Conservation (phyloP, 495 filamentous ascomycete species). For the Friedmanniomyces simplex region DNA sequence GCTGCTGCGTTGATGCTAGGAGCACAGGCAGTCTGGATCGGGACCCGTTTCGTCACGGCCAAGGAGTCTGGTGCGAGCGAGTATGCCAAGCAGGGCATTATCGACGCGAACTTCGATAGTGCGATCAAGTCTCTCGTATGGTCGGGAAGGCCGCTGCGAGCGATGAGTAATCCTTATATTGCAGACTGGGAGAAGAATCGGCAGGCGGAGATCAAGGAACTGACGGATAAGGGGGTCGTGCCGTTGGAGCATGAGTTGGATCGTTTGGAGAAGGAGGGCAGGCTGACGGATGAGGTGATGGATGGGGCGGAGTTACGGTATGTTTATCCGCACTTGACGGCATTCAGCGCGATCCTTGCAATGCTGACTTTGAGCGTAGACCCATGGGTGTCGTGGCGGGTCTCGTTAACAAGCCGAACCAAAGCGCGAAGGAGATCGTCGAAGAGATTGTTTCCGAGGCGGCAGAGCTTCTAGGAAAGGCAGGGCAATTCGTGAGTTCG, state of each 20-base stretch:
- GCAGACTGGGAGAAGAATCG: constrained; percentile 56
- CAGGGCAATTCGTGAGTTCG: background rate
- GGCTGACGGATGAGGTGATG: constrained; percentile 75
- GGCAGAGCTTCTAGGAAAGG: background rate
- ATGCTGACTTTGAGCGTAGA: constrained; percentile 1
- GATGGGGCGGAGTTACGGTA: constrained; percentile 49
- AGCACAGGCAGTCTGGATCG: constrained; percentile 38
- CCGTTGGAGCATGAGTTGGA: constrained; percentile 74
- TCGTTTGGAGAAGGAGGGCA: constrained; percentile 33
- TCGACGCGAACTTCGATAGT: constrained; percentile 61
- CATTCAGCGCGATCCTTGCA: background rate
- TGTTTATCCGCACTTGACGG: too few species aligned
- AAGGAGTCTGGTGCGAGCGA: constrained; percentile 66
- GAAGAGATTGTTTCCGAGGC: constrained; percentile 64
- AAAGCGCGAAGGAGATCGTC: constrained; percentile 81
- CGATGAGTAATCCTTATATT: constrained; percentile 73
- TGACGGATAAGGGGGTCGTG: constrained; percentile 64
- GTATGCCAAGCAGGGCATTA: constrained; percentile 69
- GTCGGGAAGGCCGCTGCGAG: constrained; percentile 65
- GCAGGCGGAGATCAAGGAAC: constrained; percentile 56
- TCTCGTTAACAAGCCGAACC: constrained; percentile 73
- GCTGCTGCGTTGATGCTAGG: constrained; percentile 35
- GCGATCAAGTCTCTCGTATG: constrained; percentile 72
- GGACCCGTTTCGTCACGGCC: constrained; percentile 73
- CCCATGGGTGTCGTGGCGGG: constrained; percentile 88